These are phyloP conservation scores for Boechera stricta DNA, from an alignment of 345 rosid genomes.

Conservation along the genomic window DNA sequence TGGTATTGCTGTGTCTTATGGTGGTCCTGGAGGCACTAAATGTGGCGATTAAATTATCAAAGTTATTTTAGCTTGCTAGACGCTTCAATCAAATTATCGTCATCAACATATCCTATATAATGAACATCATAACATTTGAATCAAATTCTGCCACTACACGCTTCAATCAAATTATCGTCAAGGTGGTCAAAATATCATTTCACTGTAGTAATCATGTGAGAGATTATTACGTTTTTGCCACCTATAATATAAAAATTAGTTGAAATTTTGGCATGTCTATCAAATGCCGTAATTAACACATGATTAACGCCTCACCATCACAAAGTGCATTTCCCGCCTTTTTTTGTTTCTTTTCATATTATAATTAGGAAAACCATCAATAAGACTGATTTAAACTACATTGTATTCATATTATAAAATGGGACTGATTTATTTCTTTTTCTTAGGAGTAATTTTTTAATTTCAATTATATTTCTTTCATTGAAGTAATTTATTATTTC, in stretches of 20 bases:
- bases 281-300: slow-evolving; percentile 1
- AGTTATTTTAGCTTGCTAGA: too few species aligned
- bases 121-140: too few species aligned
- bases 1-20: too few species aligned
- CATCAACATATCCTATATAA: too few species aligned
- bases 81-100: too few species aligned
- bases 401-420: neutral
- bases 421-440: neutral
- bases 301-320: neutral
- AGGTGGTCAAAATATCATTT: slow-evolving; percentile 2
- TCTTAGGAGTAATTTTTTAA: neutral
- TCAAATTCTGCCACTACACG: slow-evolving; percentile 25
- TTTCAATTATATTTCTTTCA: too few species aligned
- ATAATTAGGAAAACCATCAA: neutral
- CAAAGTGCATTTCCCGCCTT: slow-evolving; percentile 21
- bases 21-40: too few species aligned
- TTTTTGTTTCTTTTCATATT: neutral
- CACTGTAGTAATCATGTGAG: neutral
- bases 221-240: slow-evolving; percentile 23
- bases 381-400: neutral
- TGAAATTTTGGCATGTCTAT: slow-evolving; percentile 11
- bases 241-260: neutral
- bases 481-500: too few species aligned
- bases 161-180: slow-evolving; percentile 20
- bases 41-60: too few species aligned